Percentiles rank a stretch among this genome's conserved stretches.
Evolutionary conservation across 768 basidiomycete genomes (phyloP).

Genomic region (Agrocybe praecox): DNA sequence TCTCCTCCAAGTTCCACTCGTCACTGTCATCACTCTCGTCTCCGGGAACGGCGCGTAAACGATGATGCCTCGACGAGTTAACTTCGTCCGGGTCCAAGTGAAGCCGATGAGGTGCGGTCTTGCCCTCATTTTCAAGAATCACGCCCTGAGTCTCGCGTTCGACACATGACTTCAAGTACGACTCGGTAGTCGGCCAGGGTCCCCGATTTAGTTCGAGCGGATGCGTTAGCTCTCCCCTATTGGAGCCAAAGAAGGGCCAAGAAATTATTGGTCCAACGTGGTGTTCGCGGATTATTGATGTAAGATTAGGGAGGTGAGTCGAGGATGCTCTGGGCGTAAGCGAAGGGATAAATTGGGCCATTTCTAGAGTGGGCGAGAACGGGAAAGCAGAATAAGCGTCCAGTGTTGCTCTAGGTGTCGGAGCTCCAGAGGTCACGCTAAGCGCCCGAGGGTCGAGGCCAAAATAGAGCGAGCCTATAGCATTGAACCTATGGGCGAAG

Average conservation of each 20-base stretch:
- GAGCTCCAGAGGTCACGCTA: slow-evolving; percentile 34
- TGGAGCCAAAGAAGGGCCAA: slow-evolving; percentile 90
- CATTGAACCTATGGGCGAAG: slow-evolving; percentile 75
- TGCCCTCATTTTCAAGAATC: slow-evolving; percentile 76
- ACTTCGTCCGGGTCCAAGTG: slow-evolving; percentile 86
- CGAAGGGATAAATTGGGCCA: slow-evolving; percentile 27
- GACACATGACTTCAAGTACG: slow-evolving; percentile 68
- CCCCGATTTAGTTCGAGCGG: slow-evolving; percentile 78
- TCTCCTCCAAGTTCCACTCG: slow-evolving; percentile 79
- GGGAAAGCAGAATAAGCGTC: slow-evolving; percentile 44
- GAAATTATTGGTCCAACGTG: slow-evolving; percentile 83
- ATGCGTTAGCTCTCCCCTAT: slow-evolving; percentile 71
- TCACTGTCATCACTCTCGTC: slow-evolving; percentile 78
- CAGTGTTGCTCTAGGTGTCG: slow-evolving; percentile 46
- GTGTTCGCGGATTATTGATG: slow-evolving; percentile 34
- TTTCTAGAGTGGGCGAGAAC: slow-evolving; percentile 42
- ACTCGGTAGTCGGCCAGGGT: slow-evolving; percentile 64
- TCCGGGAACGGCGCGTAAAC: slow-evolving; percentile 64
- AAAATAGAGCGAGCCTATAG: slow-evolving; percentile 75
- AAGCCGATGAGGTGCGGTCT: slow-evolving; percentile 71
- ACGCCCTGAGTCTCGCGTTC: slow-evolving; percentile 77
- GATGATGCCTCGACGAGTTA: slow-evolving; percentile 69
- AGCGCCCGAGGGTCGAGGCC: slow-evolving; percentile 41
- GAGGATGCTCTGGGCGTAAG: slow-evolving; percentile 22
- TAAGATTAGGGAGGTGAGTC: slow-evolving; percentile 19